A percentile compares a stretch with the other conserved stretches of the same genome.
Conservation (phyloP, 768 basidiomycete species). For the Trametes cubensis region DNA sequence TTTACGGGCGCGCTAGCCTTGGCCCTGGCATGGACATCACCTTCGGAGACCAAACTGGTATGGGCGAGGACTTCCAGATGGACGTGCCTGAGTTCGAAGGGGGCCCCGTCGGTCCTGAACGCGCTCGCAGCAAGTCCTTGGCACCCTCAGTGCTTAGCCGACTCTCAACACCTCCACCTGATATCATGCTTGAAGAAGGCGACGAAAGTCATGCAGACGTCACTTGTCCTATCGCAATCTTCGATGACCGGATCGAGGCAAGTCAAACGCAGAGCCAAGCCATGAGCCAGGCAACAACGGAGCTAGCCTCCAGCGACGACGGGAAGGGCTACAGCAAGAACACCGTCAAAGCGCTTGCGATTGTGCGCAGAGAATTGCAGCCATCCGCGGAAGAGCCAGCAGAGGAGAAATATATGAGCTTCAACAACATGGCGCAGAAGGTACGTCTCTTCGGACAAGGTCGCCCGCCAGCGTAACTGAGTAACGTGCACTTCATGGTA, state of each 20-base stretch:
- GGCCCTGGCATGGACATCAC: slow-evolving; percentile 59
- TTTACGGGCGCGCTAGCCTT: slow-evolving; percentile 55
- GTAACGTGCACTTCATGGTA: slow-evolving; percentile 34
- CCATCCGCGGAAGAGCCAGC: slow-evolving; percentile 49
- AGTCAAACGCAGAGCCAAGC: slow-evolving; percentile 55
- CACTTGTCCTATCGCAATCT: slow-evolving; percentile 77
- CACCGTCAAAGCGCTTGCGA: slow-evolving; percentile 78
- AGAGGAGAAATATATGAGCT: slow-evolving; percentile 70
- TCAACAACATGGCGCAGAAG: slow-evolving; percentile 78
- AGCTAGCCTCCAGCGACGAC: slow-evolving; percentile 48
- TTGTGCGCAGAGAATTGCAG: slow-evolving; percentile 74
- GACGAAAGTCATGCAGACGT: slow-evolving; percentile 71
- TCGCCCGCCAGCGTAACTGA: background rate
- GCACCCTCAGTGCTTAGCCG: slow-evolving; percentile 59
- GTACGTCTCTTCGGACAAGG: slow-evolving; percentile 38
- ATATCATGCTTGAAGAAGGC: slow-evolving; percentile 54
- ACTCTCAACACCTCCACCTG: slow-evolving; percentile 67
- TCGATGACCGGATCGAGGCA: slow-evolving; percentile 62
- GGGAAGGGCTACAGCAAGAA: slow-evolving; percentile 86
- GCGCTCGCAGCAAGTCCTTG: slow-evolving; percentile 48
- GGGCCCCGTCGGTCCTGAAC: slow-evolving; percentile 38
- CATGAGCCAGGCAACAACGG: slow-evolving; percentile 28
- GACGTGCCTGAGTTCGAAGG: slow-evolving; percentile 57
- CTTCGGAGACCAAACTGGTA: slow-evolving; percentile 56
- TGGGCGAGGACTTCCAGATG: slow-evolving; percentile 71